Conservation (phyloP, 106 monocot species). For the Dendrobium catenatum region DNA sequence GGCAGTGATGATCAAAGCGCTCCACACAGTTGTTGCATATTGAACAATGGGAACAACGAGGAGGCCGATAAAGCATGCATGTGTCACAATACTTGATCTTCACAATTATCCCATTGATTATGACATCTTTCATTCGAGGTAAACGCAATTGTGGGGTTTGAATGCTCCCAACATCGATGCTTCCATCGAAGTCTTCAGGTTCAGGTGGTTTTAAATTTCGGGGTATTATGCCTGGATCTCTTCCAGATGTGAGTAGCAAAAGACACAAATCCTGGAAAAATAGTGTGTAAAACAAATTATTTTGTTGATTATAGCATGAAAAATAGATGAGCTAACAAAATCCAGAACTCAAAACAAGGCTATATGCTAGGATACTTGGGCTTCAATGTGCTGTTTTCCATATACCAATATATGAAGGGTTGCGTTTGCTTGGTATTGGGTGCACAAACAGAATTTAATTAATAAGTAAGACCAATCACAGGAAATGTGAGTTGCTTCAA, state of each 20-base stretch:
- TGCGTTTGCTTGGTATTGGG: too few species aligned
- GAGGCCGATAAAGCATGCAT: slow-evolving; percentile 95
- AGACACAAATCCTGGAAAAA: slow-evolving; percentile 31
- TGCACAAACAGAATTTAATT: too few species aligned
- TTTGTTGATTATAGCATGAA: neutral
- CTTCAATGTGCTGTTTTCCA: too few species aligned
- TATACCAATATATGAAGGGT: too few species aligned
- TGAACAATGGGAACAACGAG: slow-evolving; percentile 93
- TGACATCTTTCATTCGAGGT: slow-evolving; percentile 78
- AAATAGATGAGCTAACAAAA: neutral
- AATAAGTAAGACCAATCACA: too few species aligned
- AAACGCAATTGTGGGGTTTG: slow-evolving; percentile 81
- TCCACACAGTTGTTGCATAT: slow-evolving; percentile 44
- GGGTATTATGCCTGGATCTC: slow-evolving; percentile 59
- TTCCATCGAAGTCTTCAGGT: slow-evolving; percentile 41
- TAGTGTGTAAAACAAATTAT: neutral
- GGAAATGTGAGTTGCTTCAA: too few species aligned
- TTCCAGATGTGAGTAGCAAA: slow-evolving; percentile 46
- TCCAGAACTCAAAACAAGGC: too few species aligned
- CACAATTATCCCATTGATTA: slow-evolving; percentile 78
- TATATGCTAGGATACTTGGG: too few species aligned
- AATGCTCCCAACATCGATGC: slow-evolving; percentile 26
- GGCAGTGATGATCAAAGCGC: slow-evolving; percentile 94
- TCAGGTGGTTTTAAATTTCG: slow-evolving; percentile 49
- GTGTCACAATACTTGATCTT: slow-evolving; percentile 93